A percentile compares a stretch with the other conserved stretches of the same genome.
Evolutionary conservation across 371 early-diverging fungal species (phyloP).

Genomic region (Cokeromyces recurvatus): DNA sequence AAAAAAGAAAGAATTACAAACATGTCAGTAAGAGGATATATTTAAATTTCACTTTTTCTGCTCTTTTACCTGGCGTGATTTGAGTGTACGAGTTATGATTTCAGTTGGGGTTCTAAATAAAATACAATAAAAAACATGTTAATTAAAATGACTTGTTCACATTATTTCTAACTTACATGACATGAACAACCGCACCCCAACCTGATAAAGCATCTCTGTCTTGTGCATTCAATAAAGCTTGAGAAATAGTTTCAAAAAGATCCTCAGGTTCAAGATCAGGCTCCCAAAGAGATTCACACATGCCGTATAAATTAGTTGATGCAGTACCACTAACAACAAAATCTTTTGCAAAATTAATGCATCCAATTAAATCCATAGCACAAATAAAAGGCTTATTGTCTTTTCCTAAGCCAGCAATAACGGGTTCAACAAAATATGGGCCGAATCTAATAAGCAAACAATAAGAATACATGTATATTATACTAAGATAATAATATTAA

Average conservation of each 20-base stretch:
- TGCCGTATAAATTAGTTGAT: conserved; percentile 88
- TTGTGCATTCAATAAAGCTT: conserved; percentile 95
- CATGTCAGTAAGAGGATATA: no score
- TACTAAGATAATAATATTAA: conserved; percentile 18
- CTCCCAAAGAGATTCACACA: conserved; percentile 98
- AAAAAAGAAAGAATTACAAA: no score
- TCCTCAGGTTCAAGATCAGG: conserved; percentile 97
- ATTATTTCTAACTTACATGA: conserved; percentile 83
- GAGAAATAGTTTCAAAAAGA: conserved; percentile 96
- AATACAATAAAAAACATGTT: no score
- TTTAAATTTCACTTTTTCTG: no score
- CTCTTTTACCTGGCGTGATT: conserved; percentile 75
- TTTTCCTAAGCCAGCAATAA: conserved; percentile 95
- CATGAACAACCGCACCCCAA: conserved; percentile 97
- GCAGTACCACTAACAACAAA: conserved; percentile 98
- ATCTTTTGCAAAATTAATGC: conserved; percentile 91
- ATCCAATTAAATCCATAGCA: conserved; percentile 97
- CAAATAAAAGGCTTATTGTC: conserved; percentile 92
- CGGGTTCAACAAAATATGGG: conserved; percentile 94
- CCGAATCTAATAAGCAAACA: conserved; percentile 71
- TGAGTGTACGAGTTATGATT: conserved; percentile 81
- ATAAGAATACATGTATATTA: no score
- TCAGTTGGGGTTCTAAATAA: conserved; percentile 74
- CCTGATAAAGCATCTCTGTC: conserved; percentile 98
- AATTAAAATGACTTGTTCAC: not conserved